Evolutionary conservation across 306 rosid genomes (phyloP).

Genomic region (Quercus variabilis): DNA sequence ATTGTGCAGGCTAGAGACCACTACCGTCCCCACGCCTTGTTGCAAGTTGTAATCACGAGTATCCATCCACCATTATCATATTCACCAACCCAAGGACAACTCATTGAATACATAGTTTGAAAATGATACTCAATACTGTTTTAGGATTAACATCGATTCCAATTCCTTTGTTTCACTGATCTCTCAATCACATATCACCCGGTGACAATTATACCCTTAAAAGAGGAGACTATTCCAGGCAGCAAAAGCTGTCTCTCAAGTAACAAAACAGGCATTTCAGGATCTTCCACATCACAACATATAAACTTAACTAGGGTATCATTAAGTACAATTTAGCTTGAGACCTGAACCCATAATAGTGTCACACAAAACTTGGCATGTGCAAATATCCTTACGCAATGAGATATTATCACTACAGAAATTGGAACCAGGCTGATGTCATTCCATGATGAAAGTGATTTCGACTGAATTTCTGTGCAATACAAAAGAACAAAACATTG

Average conservation of each 20-base stretch:
- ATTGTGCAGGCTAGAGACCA: no score
- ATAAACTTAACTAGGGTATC: not conserved
- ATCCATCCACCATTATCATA: no score
- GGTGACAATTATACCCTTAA: no score
- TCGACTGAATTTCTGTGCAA: conserved; percentile 6
- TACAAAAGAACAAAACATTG: conserved; percentile 19
- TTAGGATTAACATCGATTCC: no score
- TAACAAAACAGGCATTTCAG: not conserved
- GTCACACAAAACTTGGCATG: not conserved
- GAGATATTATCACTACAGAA: not conserved
- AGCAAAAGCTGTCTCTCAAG: not conserved
- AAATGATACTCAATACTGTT: no score
- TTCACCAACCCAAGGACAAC: no score
- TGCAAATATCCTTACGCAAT: not conserved
- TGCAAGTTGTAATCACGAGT: no score
- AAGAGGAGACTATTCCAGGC: no score
- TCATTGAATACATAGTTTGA: no score
- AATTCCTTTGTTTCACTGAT: no score
- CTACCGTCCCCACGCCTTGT: no score
- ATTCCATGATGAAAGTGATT: not conserved
- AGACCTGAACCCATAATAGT: not conserved
- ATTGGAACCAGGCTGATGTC: not conserved
- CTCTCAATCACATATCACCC: no score
- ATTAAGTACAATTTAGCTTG: not conserved
- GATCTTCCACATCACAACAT: not conserved